A percentile compares a stretch with the other conserved stretches of the same genome.
phyloP scores from a whole-genome alignment of 768 basidiomycete species.

The Boletus sp. region DNA sequence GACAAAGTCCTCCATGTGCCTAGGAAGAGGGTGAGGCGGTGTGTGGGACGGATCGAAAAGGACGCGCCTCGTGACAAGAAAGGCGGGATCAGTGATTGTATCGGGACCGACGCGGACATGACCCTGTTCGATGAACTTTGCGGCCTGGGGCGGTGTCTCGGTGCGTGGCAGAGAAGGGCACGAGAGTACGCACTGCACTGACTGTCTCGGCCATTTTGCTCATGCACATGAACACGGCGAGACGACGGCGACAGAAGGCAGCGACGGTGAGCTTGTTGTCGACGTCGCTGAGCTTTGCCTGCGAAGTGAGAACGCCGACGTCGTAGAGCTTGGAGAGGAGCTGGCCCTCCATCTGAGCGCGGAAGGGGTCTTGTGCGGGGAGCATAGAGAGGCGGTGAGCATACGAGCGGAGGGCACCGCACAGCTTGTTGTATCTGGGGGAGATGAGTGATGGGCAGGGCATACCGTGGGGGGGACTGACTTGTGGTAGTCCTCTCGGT shows the following conservation, averaged over 20 bases:
- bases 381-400: conserved; percentile 86
- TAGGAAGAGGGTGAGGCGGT: conserved; percentile 26
- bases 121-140: conserved; percentile 96
- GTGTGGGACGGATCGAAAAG: not conserved
- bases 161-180: conserved; percentile 3
- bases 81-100: conserved; percentile 94
- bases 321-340: conserved; percentile 95
- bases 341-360: conserved; percentile 78
- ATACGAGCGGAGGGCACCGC: conserved; percentile 78
- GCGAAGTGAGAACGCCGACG: conserved; percentile 85
- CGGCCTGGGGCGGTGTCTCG: conserved; percentile 57
- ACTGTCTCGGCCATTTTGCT: conserved; percentile 96
- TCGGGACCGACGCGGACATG: conserved; percentile 97
- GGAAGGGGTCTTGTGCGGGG: conserved; percentile 85
- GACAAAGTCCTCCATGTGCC: conserved; percentile 99
- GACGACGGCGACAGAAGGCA: conserved; percentile 85
- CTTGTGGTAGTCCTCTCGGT: conserved; percentile 94
- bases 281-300: conserved; percentile 88
- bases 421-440: conserved; percentile 87
- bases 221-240: conserved; percentile 91
- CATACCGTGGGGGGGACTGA: conserved; percentile 24
- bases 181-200: conserved; percentile 65
- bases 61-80: conserved; percentile 80
- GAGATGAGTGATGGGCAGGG: not conserved
- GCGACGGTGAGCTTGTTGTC: conserved; percentile 94